Conservation (phyloP, 371 early-diverging fungal genomes). For the Smittium culicis region DNA sequence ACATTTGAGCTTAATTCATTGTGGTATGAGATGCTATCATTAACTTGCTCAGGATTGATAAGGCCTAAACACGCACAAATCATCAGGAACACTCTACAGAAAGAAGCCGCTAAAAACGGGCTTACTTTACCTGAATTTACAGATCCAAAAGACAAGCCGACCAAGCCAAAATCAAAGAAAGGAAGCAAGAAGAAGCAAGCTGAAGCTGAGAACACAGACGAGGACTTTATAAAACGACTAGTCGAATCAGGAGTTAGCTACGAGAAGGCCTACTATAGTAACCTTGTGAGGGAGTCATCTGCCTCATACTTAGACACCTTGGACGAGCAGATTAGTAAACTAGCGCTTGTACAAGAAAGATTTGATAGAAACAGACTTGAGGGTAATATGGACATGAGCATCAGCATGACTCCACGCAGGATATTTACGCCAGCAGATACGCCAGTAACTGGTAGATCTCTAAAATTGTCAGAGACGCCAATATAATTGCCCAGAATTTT, state of each 20-base stretch:
- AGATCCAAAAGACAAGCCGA: neutral
- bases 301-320: neutral
- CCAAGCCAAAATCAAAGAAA: neutral
- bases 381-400: neutral
- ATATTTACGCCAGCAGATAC: neutral
- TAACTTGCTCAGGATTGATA: neutral
- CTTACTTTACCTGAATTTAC: neutral
- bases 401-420: neutral
- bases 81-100: neutral
- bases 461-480: too few relatives aligned
- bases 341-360: neutral
- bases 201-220: neutral
- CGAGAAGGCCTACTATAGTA: neutral
- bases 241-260: neutral
- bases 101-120: neutral
- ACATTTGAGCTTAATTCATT: neutral
- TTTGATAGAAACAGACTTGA: neutral
- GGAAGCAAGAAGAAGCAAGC: neutral
- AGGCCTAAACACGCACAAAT: slow-evolving; percentile 1
- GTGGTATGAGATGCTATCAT: neutral
- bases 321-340: neutral
- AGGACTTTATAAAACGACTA: neutral
- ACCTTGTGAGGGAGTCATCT: neutral
- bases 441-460: neutral
- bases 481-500: too few relatives aligned